Evolutionary conservation across 371 early-diverging fungal genomes (phyloP), one percentile per base, ranked within the genome.

Genomic region (Gilbertella persicaria): DNA sequence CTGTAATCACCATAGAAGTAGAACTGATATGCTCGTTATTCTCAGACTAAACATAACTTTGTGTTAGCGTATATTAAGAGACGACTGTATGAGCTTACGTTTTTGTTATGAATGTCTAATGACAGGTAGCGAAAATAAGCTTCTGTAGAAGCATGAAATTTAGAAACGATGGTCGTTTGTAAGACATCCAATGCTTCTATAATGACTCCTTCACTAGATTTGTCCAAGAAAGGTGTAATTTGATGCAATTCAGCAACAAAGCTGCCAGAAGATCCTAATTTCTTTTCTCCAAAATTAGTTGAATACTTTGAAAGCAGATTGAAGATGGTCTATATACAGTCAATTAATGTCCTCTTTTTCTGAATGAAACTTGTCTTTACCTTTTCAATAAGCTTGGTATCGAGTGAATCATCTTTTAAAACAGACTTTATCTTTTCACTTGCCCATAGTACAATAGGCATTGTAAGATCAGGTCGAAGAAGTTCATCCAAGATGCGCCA

Each of bases 401-500:
- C 53, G 10, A 24, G 13, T 2, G 16, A 10, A 2, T n/a, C 4
- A 17, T 54, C 51, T 20, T 9, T 14, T 19, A 53, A 20, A 10
- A 33, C 47, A 19, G 7, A 13, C 19, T 46, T n/a, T 1, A 68
- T 39, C 14, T 53, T 40, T 4, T 53, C 26, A 9, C 50, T 55
- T 7, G 67, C 66, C 74, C 74, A 74, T 3, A 53, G 0, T 1
- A 63, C 61, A 37, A 67, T 45, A 12, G 66, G 24, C 38, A 67
- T 62, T 1, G 25, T 46, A 24, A 62, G 24, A n/a, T 66, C 58
- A 0, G 50, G 17, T 4, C 51, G 52, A 1, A 45, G 16, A 1
- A 73, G 39, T 28, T 83, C 87, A 39, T 87, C 85, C 43, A 87
- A 45, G 13, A 86, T 69, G 10, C 73, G 71, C 79, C 82, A 79